Base-by-base conservation (phyloP, 768 basidiomycete species). In the Melanogaster broomeanus region DNA sequence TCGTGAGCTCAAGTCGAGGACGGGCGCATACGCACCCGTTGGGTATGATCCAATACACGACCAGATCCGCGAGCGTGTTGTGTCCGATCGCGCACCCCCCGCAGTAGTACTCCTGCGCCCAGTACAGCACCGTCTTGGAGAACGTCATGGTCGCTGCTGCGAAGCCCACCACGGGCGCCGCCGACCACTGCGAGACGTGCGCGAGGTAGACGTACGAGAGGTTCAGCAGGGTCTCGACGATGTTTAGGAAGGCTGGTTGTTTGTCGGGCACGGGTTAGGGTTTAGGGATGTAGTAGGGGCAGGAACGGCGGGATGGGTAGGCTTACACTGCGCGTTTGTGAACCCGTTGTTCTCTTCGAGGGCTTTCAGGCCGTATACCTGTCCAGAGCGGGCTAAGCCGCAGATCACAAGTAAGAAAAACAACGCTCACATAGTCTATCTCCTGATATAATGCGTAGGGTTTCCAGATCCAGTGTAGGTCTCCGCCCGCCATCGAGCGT, bases 401-500 rank as follows among this genome's bases (percentile, higher is more conserved):
- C 12, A n/a, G 21, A 13, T 45, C 31, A 45, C 15, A 5, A 19
- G 67, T 28, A 57, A 74, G 71, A 51, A 70, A 64, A 60, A 76
- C 72, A 49, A 41, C 3, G 28, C 72, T 48, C 55, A 76, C 73
- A 39, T 70, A 62, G 53, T 77, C 72, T 30, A 91, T 72, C n/a
- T 85, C 73, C 62, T 90, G 85, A 69, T 92, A 93, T 27, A 88
- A 52, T 22, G 76, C 79, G 62, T 95, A 95, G 2, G 91, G 91
- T 52, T 79, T 74, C 93, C 93, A 96, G 39, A 95, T 80, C 93
- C 92, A 95, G 60, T 93, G 88, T 41, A 94, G 74, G 68, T 94
- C 91, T 3, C 93, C 93, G 1, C 90, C 92, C 57, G 72, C 73
- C 85, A 94, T 90, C 4, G 91, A 93, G 19, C 91, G 80, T 18